phyloP scores from a whole-genome alignment of 352 stramenopile genomes.

The Aphanomyces invadans region DNA sequence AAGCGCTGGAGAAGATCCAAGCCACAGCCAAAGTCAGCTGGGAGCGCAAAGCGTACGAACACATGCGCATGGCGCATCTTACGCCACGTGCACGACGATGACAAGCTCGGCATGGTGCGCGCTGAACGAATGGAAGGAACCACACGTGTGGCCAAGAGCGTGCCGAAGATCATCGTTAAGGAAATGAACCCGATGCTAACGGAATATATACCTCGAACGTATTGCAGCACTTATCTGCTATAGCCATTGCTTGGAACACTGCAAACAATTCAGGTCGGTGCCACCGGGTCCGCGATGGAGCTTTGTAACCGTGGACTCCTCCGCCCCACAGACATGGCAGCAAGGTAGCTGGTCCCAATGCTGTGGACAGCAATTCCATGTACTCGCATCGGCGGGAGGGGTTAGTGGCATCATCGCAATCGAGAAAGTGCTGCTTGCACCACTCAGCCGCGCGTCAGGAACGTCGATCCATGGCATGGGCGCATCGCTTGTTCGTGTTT shows the following conservation, averaged over 20 bases:
- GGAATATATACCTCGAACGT: too few species aligned
- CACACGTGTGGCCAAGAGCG: too few species aligned
- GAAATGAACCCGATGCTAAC: too few species aligned
- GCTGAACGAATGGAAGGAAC: too few species aligned
- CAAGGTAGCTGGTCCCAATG: neutral
- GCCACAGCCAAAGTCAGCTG: neutral
- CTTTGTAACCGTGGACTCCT: neutral
- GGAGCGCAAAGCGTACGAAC: neutral
- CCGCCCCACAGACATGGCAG: neutral
- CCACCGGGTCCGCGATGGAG: neutral
- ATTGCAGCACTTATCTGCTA: neutral
- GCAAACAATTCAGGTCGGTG: neutral
- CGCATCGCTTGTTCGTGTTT: neutral
- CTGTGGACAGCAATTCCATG: neutral
- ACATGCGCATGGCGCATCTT: too few species aligned
- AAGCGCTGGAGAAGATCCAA: constrained; percentile 13
- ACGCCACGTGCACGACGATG: too few species aligned
- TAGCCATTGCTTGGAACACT: neutral
- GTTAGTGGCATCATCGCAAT: neutral
- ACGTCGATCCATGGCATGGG: neutral
- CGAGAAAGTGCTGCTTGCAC: neutral
- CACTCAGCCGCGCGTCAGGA: neutral
- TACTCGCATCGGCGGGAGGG: neutral
- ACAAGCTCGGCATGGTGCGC: too few species aligned
- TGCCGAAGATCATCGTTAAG: too few species aligned